These are phyloP conservation scores for Phallus indusiatus DNA, from an alignment of 768 basidiomycete genomes.

Conservation along the genomic window DNA sequence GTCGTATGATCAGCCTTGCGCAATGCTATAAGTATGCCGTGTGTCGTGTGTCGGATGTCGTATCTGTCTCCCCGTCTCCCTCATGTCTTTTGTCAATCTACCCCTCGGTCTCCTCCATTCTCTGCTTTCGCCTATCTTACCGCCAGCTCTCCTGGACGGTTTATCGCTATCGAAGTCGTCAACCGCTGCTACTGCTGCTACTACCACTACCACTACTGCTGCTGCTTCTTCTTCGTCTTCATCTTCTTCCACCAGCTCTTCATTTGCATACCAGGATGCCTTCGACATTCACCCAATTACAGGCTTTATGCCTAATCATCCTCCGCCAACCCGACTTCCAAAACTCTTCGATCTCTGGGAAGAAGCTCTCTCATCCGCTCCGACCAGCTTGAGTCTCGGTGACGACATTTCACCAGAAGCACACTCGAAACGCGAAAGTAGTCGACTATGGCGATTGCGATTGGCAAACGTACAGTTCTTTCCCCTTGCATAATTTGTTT, in stretches of 20 bases:
- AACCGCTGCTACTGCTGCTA: background rate
- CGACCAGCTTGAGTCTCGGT: conserved; percentile 43
- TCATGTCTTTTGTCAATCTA: background rate
- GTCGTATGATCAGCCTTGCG: background rate
- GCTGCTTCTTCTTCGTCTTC: background rate
- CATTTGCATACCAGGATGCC: conserved; percentile 18
- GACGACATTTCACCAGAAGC: conserved; percentile 44
- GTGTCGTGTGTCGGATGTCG: too few relatives aligned
- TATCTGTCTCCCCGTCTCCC: background rate
- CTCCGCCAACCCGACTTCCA: conserved; percentile 46
- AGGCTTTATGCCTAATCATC: conserved; percentile 75
- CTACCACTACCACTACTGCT: too few relatives aligned
- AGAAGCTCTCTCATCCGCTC: conserved; percentile 45
- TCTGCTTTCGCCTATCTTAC: background rate
- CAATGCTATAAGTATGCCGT: background rate
- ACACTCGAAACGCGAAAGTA: conserved; percentile 36
- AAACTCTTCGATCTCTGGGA: conserved; percentile 63
- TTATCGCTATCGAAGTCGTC: background rate
- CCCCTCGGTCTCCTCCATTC: background rate
- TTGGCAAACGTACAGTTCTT: conserved; percentile 48
- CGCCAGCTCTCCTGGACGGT: background rate
- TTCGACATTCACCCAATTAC: conserved; percentile 51
- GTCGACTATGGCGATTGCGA: conserved; percentile 59
- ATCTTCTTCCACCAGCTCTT: background rate
- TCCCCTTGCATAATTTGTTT: background rate